These are phyloP conservation scores for Cystofilobasidium capitatum DNA, from an alignment of 768 basidiomycete genomes.

Conservation along the genomic window DNA sequence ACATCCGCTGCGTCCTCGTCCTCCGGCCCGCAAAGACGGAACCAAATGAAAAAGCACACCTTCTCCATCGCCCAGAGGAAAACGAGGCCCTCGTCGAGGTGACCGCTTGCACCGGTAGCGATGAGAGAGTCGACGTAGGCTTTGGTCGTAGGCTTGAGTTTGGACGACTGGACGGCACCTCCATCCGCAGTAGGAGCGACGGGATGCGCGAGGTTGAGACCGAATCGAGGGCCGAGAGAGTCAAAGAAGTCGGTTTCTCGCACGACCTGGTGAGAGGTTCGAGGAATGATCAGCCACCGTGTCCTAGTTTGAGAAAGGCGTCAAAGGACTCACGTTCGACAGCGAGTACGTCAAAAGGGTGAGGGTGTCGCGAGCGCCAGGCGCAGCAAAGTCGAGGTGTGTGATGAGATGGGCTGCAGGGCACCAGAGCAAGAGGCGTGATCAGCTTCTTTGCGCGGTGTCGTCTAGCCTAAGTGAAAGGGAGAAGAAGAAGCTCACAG, in stretches of 20 bases:
- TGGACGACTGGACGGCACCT: constrained; percentile 40
- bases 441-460: too few species aligned
- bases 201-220: constrained; percentile 39
- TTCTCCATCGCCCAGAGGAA: constrained; percentile 74
- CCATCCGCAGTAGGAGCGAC: constrained; percentile 37
- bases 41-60: constrained; percentile 39
- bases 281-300: not conserved
- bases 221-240: constrained; percentile 44
- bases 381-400: constrained; percentile 48
- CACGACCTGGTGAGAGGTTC: constrained; percentile 37
- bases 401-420: constrained; percentile 60
- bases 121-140: constrained; percentile 67
- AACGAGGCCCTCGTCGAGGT: constrained; percentile 55
- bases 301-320: not conserved
- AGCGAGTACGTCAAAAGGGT: constrained; percentile 49
- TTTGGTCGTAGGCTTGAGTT: constrained; percentile 48
- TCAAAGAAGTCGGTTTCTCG: constrained; percentile 56
- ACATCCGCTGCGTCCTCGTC: not conserved
- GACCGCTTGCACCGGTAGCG: constrained; percentile 44
- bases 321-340: constrained; percentile 40
- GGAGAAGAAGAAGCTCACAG: not conserved
- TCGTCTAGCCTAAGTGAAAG: not conserved
- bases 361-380: constrained; percentile 36
- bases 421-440: not conserved
- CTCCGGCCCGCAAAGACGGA: not conserved